A percentile compares a stretch with the other conserved stretches of the same genome.
Evolutionary conservation across 768 basidiomycete genomes (phyloP).

Genomic region (Pisolithus sp.): DNA sequence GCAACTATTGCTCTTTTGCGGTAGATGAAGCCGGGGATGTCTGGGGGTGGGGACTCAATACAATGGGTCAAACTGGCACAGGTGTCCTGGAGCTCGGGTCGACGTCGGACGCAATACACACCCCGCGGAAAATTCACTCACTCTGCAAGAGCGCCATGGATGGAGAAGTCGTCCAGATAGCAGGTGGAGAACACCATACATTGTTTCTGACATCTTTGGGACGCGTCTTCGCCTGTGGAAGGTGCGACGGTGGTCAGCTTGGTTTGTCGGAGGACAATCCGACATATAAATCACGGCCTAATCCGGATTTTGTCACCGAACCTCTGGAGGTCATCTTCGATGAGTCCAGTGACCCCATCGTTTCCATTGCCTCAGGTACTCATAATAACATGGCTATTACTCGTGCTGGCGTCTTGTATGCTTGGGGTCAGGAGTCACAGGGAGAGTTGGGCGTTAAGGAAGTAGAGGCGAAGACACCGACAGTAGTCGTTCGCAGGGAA

Average conservation of each 20-base stretch:
- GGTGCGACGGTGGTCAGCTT: conserved; percentile 77
- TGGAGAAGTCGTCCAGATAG: conserved; percentile 67
- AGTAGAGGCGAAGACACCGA: conserved; percentile 58
- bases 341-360: conserved; percentile 55
- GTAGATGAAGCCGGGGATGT: conserved; percentile 77
- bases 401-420: conserved; percentile 57
- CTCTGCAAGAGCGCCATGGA: conserved; percentile 57
- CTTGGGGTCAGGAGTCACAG: conserved; percentile 76
- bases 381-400: conserved; percentile 73
- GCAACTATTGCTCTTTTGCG: conserved; percentile 85
- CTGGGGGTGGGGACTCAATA: conserved; percentile 97
- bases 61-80: conserved; percentile 76
- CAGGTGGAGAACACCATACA: conserved; percentile 83
- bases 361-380: conserved; percentile 59
- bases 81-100: conserved; percentile 36
- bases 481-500: conserved; percentile 61
- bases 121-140: conserved; percentile 57
- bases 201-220: conserved; percentile 83
- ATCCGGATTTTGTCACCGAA: conserved; percentile 54
- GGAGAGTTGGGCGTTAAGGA: conserved; percentile 67
- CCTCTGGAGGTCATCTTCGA: conserved; percentile 66
- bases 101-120: conserved; percentile 49
- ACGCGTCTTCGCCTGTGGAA: conserved; percentile 81
- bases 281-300: conserved; percentile 48
- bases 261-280: conserved; percentile 67